Percentiles rank a stretch among this genome's conserved stretches.
Conservation (phyloP, 305 asterid genomes). For the Withania somnifera region DNA sequence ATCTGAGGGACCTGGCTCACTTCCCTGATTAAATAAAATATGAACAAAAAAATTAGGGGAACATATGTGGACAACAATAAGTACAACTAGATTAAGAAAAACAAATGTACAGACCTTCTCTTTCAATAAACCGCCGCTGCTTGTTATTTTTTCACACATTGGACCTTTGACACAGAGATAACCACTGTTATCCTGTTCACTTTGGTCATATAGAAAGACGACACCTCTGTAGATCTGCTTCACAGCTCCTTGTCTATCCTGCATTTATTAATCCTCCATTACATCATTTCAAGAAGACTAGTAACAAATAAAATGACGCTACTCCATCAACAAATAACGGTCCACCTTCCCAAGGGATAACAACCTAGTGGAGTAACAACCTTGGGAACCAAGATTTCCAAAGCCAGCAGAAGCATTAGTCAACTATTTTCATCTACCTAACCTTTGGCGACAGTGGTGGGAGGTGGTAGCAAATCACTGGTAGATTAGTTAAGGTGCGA, state of each 20-base stretch:
- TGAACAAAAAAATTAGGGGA: background rate
- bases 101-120: conserved; percentile 48
- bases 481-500: background rate
- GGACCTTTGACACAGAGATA: conserved; percentile 58
- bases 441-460: background rate
- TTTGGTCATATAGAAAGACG: conserved; percentile 60
- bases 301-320: background rate
- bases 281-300: background rate
- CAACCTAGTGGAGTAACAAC: background rate
- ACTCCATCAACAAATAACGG: background rate
- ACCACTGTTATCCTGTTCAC: conserved; percentile 56
- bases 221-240: conserved; percentile 76
- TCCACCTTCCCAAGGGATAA: background rate
- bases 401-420: background rate
- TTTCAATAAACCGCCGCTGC: conserved; percentile 31
- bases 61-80: background rate
- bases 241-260: conserved; percentile 76
- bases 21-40: conserved; percentile 31
- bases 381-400: background rate
- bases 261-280: conserved; percentile 13
- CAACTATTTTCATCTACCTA: background rate
- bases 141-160: conserved; percentile 62
- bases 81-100: background rate
- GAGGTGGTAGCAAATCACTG: background rate
- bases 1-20: conserved; percentile 46